Base-by-base conservation (phyloP, 2,329 filamentous ascomycete genomes). In the Aspergillus puulaauensis region DNA sequence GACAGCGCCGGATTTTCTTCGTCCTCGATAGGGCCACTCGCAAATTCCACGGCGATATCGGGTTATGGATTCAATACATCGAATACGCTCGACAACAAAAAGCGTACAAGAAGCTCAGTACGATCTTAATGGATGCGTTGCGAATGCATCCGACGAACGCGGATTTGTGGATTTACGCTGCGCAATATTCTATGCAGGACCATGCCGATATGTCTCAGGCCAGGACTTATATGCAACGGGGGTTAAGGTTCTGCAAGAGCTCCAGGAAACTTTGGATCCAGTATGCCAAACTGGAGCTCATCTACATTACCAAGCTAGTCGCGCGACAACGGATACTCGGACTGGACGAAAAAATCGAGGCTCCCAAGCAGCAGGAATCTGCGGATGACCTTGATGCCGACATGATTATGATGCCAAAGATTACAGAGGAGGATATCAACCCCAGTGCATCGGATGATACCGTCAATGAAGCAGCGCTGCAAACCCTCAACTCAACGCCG, bases 11-110 rank as follows among this genome's bases (percentile, higher is more conserved):
- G 52, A 89, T 96, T 61, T 92, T 97, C 70, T 89, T 90, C 73
- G 89, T 98, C 62, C 89, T 96, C 65, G 92, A 97, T 66, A 88
- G 95, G 61, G 92, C 86, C 19, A 91, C 93, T 27, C 83, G 85
- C 70, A 91, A 91, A 62, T 95, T 97, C 70, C 89, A 90, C 1
- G 91, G 90, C 3, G 90, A 90, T 69, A 70, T 92, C 37, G 84
- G 83, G 2, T 80, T 99, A 39, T 99, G 95, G 95, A 87, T 90
- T 74, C 90, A 93, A 69, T 97, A 96, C 70, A 86, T 98, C 59
- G 85, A 89, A 58, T 98, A 91, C 73, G 88, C 90, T 15, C 83
- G 87, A 66, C 83, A 86, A 63, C 82, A 87, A 70, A 87, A 83
- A 67, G 82, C 85, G 15, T 81, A 81, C 70, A 85, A 85, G 70